Base-by-base conservation (phyloP, 257 asterid species). In the Nicotiana tabacum region DNA sequence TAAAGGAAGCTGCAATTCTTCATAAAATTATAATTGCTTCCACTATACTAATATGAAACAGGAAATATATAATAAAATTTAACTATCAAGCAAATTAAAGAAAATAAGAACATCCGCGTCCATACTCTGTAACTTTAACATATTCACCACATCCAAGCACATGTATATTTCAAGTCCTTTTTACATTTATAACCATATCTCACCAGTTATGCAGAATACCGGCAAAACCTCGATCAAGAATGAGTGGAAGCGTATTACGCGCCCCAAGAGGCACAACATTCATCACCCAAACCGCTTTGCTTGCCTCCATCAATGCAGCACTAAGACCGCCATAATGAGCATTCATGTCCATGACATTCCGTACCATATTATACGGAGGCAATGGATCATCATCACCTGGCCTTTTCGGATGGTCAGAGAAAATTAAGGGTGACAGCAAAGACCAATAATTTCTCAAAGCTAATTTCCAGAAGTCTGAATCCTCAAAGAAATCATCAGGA, bases 331-430 rank as follows among this genome's bases (percentile, higher is more conserved):
- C 99, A 81, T 93, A 96, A 88, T 86, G 91, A 64, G 98, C 97
- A 87, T 83, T 92, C 98, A 94, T 91, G 89, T 95, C 99, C 98
- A 95, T 95, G 88, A 94, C 97, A 86, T 95, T 95, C 66, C 97
- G 91, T 64, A 96, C 91, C 99, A 96, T 93, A 83, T 96, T 94
- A 86, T 92, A 93, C 6, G 98, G 99, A 83, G 97, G 95, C 83
- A 89, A 82, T 9, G 99, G 99, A 70, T 96, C 99, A 88, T 95
- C 99, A 72, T 95, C 98, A 66, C 98, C 97, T 7, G 98, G 97
- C 88, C 99, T 92, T 86, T 95, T 95, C n/a, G 99, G 99, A 90
- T 93, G 98, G 91, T 93, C 99, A 57, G 99, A 95, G 87, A 96
- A 96, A 84, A 96, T 94, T 82, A 96, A 88, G 57, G 99, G 99